A percentile compares a stretch with the other conserved stretches of the same genome.
Evolutionary conservation across 257 asterid species (phyloP).

Genomic region (Haberlea rhodopensis): DNA sequence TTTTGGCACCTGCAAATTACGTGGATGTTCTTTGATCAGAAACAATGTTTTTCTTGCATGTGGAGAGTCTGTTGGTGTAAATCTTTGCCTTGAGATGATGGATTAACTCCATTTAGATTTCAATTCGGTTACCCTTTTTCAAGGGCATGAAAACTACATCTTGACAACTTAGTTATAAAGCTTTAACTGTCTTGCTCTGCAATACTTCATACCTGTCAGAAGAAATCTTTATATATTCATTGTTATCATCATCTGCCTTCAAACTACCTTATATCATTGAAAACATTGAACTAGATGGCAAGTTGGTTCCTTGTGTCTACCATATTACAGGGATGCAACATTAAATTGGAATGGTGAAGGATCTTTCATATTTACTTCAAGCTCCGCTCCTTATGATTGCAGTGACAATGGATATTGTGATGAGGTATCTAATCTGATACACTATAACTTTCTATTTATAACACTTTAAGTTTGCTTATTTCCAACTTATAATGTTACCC

Average conservation of each 20-base stretch:
- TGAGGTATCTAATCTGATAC: conserved; percentile 62
- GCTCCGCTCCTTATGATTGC: conserved; percentile 95
- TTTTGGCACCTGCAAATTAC: not conserved
- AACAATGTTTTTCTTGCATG: not conserved
- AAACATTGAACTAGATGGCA: conserved; percentile 11
- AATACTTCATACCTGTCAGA: not conserved
- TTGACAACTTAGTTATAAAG: not conserved
- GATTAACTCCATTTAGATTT: no score
- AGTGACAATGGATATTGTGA: conserved; percentile 77
- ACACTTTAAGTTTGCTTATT: conserved; percentile 10
- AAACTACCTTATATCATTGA: not conserved
- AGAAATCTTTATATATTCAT: not conserved
- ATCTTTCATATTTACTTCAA: conserved; percentile 88
- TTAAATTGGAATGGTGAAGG: conserved; percentile 94
- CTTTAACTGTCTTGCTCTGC: not conserved
- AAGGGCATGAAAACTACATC: not conserved
- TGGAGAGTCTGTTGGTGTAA: not conserved
- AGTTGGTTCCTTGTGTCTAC: conserved; percentile 13
- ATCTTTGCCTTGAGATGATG: no score
- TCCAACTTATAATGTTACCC: not conserved
- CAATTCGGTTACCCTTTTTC: not conserved
- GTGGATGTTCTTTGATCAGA: not conserved
- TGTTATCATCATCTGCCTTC: not conserved
- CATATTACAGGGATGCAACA: conserved; percentile 68
- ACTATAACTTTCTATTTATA: conserved; percentile 19